Conservation (phyloP, 2,329 filamentous ascomycete species). For the Colletotrichum sp. region DNA sequence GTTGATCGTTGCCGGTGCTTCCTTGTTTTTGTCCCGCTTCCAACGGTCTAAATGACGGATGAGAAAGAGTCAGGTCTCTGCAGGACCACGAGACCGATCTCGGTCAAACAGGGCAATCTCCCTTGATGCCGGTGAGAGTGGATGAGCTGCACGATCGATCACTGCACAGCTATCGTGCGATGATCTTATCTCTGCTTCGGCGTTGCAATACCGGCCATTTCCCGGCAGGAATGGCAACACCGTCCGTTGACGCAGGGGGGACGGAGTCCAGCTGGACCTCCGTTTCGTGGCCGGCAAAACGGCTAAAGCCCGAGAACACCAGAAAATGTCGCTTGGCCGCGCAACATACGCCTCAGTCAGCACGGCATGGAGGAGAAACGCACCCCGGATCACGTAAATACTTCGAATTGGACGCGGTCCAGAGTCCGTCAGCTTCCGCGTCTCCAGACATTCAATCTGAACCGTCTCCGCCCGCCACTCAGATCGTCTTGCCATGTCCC, state of each 20-base stretch:
- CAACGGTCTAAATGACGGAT: background rate
- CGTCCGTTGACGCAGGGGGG: background rate
- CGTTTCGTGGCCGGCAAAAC: background rate
- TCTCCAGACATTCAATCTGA: background rate
- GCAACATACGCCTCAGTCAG: background rate
- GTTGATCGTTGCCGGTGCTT: slow-evolving; percentile 1
- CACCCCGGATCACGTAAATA: background rate
- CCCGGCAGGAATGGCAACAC: background rate
- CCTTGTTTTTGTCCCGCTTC: background rate
- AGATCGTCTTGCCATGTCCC: background rate
- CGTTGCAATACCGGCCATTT: background rate
- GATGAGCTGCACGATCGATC: background rate
- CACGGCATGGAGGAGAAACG: background rate
- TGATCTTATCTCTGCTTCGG: background rate
- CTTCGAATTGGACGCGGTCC: background rate
- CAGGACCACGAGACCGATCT: slow-evolving; percentile 5
- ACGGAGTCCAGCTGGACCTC: background rate
- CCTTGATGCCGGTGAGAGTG: background rate
- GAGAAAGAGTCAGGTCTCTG: slow-evolving; percentile 7
- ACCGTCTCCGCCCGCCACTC: background rate
- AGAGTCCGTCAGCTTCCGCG: background rate
- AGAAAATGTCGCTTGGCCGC: background rate
- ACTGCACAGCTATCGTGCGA: background rate
- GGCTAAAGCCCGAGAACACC: background rate
- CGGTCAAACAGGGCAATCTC: background rate